Evolutionary conservation across 192 early-diverging fungal species (phyloP).

Genomic region (Entrophospora sp.): DNA sequence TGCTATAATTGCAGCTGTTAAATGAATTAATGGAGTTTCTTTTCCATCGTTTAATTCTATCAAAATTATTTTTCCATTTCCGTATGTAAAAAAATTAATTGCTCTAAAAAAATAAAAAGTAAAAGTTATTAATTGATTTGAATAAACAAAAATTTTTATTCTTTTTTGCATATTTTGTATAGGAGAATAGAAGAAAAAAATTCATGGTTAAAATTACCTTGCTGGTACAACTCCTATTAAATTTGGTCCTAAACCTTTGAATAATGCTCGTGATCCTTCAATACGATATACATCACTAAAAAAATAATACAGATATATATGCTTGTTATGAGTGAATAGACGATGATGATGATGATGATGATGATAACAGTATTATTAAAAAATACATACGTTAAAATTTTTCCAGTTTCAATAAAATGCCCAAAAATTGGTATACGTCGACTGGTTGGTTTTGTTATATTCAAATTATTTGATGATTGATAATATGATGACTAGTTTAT

Average conservation of each 20-base stretch:
- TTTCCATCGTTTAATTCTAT: slow-evolving; percentile 64
- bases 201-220: slow-evolving; percentile 47
- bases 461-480: background rate
- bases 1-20: slow-evolving; percentile 68
- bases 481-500: slow-evolving; percentile 35
- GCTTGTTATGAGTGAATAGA: background rate
- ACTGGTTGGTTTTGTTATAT: background rate
- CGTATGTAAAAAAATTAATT: slow-evolving; percentile 91
- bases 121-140: background rate
- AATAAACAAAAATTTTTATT: background rate
- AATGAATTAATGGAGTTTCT: slow-evolving; percentile 74
- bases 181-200: background rate
- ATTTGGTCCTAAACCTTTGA: slow-evolving; percentile 93
- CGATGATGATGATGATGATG: background rate
- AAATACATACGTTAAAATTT: slow-evolving; percentile 33
- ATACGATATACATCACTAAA: slow-evolving; percentile 49
- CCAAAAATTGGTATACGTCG: slow-evolving; percentile 28
- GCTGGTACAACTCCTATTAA: slow-evolving; percentile 92
- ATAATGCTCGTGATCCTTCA: slow-evolving; percentile 80
- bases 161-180: background rate
- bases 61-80: slow-evolving; percentile 75
- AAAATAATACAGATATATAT: background rate
- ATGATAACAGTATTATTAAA: background rate
- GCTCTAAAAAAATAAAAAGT: slow-evolving; percentile 40
- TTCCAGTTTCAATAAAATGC: slow-evolving; percentile 43